Evolutionary conservation across 2,329 filamentous ascomycete genomes (phyloP), one percentile per base, ranked within the genome.

Genomic region (Sarocladium kiliense): DNA sequence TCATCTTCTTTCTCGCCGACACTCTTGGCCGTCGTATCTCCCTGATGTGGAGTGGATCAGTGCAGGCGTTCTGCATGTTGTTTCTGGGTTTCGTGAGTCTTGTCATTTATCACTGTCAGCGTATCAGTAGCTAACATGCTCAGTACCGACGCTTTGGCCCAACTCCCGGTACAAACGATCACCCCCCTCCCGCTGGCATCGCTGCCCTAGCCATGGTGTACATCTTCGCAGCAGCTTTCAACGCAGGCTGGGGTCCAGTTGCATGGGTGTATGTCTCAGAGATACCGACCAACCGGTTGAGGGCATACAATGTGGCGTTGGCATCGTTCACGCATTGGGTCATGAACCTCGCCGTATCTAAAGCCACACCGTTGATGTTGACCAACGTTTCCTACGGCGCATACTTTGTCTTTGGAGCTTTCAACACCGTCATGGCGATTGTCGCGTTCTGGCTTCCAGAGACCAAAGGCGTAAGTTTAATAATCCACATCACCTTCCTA

Each of bases 251-350:
- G 82, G 82, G 82, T 0, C 80, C 81, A 1, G 81, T 83, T 6
- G 64, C 63, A 9, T 66, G 64, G 64, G 58, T 65, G 0, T 84
- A 84, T 61, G 77, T 84, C 10, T 79, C 78, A 1, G 84, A 86
- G 64, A 86, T 86, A 55, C 81, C 82, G 1, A 80, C 80, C 1
- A 80, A 80, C 4, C 72, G 83, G 14, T 73, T 86, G 2, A 69
- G 84, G 37, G 78, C 76, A 10, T 71, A 82, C 56, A 86, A 85
- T 58, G 82, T 86, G 11, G 74, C 81, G 1, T 74, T 86, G 44
- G 82, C 80, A 0, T 82, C 83, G 0, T 79, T 82, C 1, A 84
- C 79, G 1, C 81, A 86, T 62, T 84, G 82, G 81, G 64, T 86
- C 1, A 85, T 86, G 66, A 86, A 86, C 61, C 78, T 86, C 37